A percentile compares a stretch with the other conserved stretches of the same genome.
phyloP scores from a whole-genome alignment of 129 eudicot species.

The Flaveria robusta region DNA sequence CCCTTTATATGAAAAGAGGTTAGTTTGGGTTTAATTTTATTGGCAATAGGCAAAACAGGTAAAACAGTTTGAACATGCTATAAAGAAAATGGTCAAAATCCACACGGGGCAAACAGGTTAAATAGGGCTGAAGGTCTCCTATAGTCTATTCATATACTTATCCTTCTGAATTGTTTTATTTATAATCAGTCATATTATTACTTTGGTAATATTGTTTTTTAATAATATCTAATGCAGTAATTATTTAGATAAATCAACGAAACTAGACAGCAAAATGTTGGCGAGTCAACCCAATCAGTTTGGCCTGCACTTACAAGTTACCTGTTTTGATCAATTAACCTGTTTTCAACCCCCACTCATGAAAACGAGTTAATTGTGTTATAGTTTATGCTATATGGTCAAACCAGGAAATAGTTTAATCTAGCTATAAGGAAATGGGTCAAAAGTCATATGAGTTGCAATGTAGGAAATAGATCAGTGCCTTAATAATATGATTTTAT shows the following conservation, averaged over 20 bases:
- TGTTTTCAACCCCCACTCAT: not conserved
- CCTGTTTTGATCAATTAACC: not conserved
- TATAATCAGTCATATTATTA: not conserved
- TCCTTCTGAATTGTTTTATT: not conserved
- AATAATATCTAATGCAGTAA: not conserved
- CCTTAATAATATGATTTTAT: slow-evolving; percentile 3
- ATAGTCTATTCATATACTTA: not conserved
- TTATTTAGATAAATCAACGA: not conserved
- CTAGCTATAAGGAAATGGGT: not conserved
- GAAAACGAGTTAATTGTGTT: not conserved
- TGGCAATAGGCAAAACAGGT: not conserved
- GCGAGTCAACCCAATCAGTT: not conserved
- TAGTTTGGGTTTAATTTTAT: not conserved
- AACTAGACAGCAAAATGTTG: not conserved
- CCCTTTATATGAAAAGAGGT: not conserved
- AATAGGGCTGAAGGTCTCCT: not conserved
- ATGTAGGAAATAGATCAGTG: not conserved
- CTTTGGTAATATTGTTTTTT: not conserved
- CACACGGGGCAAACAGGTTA: not conserved
- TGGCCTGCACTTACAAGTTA: not conserved
- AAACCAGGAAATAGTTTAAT: not conserved
- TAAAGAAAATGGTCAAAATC: too few species aligned
- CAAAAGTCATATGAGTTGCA: slow-evolving; percentile 6
- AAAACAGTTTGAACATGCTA: not conserved
- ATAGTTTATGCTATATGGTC: not conserved